Base-by-base conservation (phyloP, 208 protist species). In the Trypanosomatidae sp. region DNA sequence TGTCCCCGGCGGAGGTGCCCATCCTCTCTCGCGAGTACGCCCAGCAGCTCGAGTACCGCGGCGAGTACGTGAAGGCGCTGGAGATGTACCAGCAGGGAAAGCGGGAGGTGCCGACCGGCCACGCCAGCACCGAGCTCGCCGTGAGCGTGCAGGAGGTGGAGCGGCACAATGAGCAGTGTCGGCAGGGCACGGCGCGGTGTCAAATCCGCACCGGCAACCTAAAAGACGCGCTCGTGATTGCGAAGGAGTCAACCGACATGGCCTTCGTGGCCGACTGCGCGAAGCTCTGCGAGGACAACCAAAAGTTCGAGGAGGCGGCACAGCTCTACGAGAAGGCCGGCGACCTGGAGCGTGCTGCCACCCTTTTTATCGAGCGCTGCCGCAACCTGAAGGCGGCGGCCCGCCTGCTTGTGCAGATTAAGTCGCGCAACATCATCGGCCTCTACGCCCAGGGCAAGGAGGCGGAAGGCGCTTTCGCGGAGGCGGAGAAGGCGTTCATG, bases 1-100 rank as follows among this genome's bases (percentile, higher is more conserved):
- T 99, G 22, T 94, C 93, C 9, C 94, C 92, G 13, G 85, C 91
- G 13, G 84, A 95, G 78, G 77, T 99, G 33, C 96, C 98, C 9
- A 59, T 90, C 50, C 90, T 99, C 52, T 98, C 93, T 1, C 86
- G 86, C 66, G 95, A 99, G 75, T 98, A 98, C 71, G 98, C 97
- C 1, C 87, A 97, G 77, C 97, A 99, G 80, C 86, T 99, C 43
- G 97, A 99, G 88, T 96, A 99, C 70, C 94, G 96, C 36, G 97
- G 97, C 19, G 97, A 99, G 77, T 98, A 96, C 77, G 78, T 74
- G 9, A 92, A 91, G 70, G 96, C 96, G 19, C 76, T 95, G 17
- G 93, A 97, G 76, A 95, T 97, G 91, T 98, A 88, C 74, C 86
- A 88, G 75, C 83, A 81, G 50, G 93, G 90, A 17, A 74, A 81